Evolutionary conservation across 2,329 filamentous ascomycete genomes (phyloP), one percentile per base, ranked within the genome.

Genomic region (Epichloe brachyelytri): DNA sequence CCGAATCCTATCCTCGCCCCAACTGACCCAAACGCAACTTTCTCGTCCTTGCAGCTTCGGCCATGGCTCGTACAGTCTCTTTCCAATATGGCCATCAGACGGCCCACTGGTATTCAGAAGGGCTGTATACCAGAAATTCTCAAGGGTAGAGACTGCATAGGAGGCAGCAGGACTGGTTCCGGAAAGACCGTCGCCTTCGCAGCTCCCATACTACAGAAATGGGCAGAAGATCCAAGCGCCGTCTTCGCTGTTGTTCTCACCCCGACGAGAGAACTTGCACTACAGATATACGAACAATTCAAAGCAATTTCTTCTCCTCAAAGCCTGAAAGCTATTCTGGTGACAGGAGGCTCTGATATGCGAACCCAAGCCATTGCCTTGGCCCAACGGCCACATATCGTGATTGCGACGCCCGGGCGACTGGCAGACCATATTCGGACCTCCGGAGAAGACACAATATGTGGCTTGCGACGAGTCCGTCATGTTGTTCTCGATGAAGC

Each of bases 141-240:
- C 36, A 84, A 88, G 59, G 93, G 93, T 5, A 79, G 86, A 59
- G 90, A 98, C 69, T 96, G 89, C 64, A 96, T 98, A 59, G 93
- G 93, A 63, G 90, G 90, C 38, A 95, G 88, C 63, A 79, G 89
- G 55, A 98, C 93, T 0, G 93, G 93, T 73, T 96, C 91, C 12
- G 93, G 93, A 69, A 98, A 98, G 72, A 98, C 93, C 3, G 83
- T 97, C 43, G 90, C 93, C 1, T 98, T 98, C 67, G 87, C 91
- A 1, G 88, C 90, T 10, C 93, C 93, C 0, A 95, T 98, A 54
- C 72, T 98, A 56, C 91, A 97, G 65, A 85, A 85, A 67, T 97
- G 90, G 89, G 82, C 91, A 2, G 79, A 89, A 62, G 90, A 98
- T 70, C 93, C 93, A 1, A 84, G 85, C 53, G 93, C 88, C 43